phyloP scores from a whole-genome alignment of 177 flowering plant species.

The Vitis hybrid region DNA sequence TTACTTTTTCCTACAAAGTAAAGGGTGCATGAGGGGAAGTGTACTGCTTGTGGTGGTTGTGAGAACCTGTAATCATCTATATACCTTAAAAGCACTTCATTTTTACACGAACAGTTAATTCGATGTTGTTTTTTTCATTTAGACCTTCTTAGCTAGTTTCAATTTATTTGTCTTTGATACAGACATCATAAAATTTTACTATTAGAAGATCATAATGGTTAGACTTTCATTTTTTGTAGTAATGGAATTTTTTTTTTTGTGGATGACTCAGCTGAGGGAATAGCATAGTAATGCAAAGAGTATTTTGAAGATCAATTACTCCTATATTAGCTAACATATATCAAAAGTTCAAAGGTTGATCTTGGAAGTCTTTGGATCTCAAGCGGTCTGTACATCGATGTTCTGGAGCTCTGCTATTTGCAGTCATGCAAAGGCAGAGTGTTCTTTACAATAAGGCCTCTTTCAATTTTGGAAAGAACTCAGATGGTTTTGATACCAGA shows the following conservation, averaged over 20 bases:
- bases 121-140: neutral
- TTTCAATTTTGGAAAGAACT: conserved; percentile 8
- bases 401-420: neutral
- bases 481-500: conserved; percentile 7
- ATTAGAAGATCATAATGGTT: neutral
- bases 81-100: no score
- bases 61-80: neutral
- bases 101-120: neutral
- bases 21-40: neutral
- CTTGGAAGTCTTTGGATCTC: neutral
- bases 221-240: neutral
- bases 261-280: conserved; percentile 6
- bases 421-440: conserved; percentile 22
- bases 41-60: neutral
- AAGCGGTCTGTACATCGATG: neutral
- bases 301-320: neutral
- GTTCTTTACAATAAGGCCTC: conserved; percentile 9
- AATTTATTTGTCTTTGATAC: neutral
- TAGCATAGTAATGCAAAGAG: neutral
- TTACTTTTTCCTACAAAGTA: neutral
- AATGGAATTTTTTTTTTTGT: neutral
- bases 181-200: neutral
- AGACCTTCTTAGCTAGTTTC: neutral
- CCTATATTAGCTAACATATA: no score
- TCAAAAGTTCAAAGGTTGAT: no score